Conservation (phyloP, 164 flowering plant species). For the Stephania japonica region DNA sequence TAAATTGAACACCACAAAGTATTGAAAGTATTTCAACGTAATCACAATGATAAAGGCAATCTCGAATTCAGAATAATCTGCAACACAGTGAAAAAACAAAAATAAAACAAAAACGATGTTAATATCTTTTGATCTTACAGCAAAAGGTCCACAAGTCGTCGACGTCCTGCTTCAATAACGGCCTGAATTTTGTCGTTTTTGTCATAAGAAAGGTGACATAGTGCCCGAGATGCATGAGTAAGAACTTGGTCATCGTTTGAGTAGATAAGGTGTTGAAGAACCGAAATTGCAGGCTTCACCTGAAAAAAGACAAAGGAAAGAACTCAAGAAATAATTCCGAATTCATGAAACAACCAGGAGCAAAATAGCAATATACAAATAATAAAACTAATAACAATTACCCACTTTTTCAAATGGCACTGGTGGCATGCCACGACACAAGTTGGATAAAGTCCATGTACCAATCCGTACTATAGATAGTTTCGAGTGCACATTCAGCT, state of each 20-base stretch:
- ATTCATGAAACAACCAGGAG: not conserved
- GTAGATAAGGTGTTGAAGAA: constrained; percentile 56
- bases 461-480: constrained; percentile 88
- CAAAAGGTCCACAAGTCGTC: constrained; percentile 57
- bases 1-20: no score
- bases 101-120: not conserved
- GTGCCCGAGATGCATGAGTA: constrained; percentile 85
- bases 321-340: not conserved
- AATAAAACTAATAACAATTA: not conserved
- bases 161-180: constrained; percentile 71
- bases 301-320: constrained; percentile 17
- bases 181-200: constrained; percentile 83
- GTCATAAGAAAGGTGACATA: constrained; percentile 75
- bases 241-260: constrained; percentile 71
- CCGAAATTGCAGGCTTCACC: constrained; percentile 69
- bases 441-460: constrained; percentile 88
- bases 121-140: constrained; percentile 25
- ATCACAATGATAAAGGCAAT: not conserved
- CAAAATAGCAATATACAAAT: not conserved
- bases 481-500: constrained; percentile 61
- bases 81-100: no score
- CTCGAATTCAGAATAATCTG: no score
- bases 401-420: constrained; percentile 67
- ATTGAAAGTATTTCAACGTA: not conserved
- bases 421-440: constrained; percentile 80